Evolutionary conservation across 306 rosid genomes (phyloP).

Genomic region (Arachis stenosperma): DNA sequence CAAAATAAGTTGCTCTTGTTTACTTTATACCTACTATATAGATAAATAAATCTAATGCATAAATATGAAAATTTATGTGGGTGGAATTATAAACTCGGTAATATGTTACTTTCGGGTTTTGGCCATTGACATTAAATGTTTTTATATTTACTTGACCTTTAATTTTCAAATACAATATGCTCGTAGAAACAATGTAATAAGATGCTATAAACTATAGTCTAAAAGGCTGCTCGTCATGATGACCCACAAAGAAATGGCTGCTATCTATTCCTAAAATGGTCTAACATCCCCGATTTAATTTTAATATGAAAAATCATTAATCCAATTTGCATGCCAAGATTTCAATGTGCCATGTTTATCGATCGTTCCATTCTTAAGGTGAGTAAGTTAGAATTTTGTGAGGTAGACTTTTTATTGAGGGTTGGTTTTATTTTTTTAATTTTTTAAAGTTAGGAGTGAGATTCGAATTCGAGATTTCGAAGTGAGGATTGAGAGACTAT

Average conservation of each 20-base stretch:
- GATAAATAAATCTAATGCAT: neutral
- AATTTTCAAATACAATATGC: neutral
- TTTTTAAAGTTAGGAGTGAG: too few species aligned
- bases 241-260: neutral
- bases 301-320: neutral
- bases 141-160: conserved; percentile 4
- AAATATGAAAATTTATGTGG: neutral
- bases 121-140: neutral
- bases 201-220: neutral
- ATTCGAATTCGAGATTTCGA: too few species aligned
- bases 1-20: too few species aligned
- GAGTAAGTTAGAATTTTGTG: too few species aligned
- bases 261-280: conserved; percentile 7
- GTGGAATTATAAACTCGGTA: neutral
- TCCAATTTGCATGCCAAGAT: conserved; percentile 4
- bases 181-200: neutral
- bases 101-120: too few species aligned
- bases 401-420: too few species aligned
- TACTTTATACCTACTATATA: neutral
- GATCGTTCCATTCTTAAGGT: neutral
- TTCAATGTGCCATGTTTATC: neutral
- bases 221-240: neutral
- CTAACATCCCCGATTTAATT: neutral
- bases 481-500: too few species aligned
- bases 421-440: too few species aligned